These are phyloP conservation scores for Colletotrichum trifolii DNA, from an alignment of 2,329 filamentous ascomycete genomes.

Conservation along the genomic window DNA sequence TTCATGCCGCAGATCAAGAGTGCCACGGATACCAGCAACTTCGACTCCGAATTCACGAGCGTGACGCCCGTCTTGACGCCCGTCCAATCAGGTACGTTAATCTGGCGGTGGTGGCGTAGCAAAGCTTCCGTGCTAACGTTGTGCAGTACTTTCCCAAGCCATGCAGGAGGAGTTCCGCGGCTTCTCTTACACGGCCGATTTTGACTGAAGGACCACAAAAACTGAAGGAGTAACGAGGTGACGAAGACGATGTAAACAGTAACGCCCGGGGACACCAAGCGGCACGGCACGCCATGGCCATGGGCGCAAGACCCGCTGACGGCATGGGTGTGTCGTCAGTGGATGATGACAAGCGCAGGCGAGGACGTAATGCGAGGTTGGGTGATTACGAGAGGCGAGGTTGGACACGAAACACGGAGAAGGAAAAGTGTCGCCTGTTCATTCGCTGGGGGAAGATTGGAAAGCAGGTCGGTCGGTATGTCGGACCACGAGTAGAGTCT, in stretches of 20 bases:
- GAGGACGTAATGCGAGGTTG: constrained; percentile 22
- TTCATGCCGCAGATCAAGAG: constrained; percentile 92
- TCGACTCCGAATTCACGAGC: constrained; percentile 98
- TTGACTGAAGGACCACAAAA: constrained; percentile 65
- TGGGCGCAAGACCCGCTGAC: neutral
- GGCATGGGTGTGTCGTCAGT: constrained; percentile 15
- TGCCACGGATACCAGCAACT: constrained; percentile 98
- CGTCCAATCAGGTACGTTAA: constrained; percentile 88
- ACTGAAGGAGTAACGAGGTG: constrained; percentile 8
- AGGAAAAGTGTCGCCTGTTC: constrained; percentile 11
- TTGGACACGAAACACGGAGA: constrained; percentile 22
- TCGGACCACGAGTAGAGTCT: constrained; percentile 25
- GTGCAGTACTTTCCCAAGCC: constrained; percentile 88
- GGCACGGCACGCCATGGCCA: constrained; percentile 18
- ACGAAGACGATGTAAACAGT: constrained; percentile 14
- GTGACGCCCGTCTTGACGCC: constrained; percentile 97
- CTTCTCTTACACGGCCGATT: constrained; percentile 96
- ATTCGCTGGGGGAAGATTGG: constrained; percentile 27
- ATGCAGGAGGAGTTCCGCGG: constrained; percentile 99
- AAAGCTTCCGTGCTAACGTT: constrained; percentile 14
- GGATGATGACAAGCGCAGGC: constrained; percentile 19
- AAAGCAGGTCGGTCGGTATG: constrained; percentile 20
- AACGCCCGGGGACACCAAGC: constrained; percentile 2
- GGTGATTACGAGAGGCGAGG: neutral
- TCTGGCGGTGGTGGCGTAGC: neutral